Conservation (phyloP, 2,329 filamentous ascomycete genomes). For the Fusarium sp. region DNA sequence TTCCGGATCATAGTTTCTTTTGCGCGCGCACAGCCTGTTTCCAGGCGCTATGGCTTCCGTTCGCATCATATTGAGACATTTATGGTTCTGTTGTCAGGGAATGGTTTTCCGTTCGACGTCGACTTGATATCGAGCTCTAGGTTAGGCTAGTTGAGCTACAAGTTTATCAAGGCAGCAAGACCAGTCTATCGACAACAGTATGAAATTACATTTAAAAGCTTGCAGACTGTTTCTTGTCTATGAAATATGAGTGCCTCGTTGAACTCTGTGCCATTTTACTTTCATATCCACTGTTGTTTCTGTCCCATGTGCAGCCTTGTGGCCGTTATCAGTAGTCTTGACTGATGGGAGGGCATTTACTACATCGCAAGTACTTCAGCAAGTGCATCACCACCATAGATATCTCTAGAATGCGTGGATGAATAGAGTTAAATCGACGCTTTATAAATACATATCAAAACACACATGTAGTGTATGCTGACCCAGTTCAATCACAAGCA, state of each 20-base stretch:
- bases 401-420: background rate
- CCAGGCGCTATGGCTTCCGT: constrained; percentile 1
- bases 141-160: background rate
- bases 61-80: constrained; percentile 2
- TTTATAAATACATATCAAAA: background rate
- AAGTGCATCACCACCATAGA: background rate
- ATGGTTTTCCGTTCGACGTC: background rate
- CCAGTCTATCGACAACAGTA: background rate
- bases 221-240: background rate
- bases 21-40: background rate
- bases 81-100: background rate
- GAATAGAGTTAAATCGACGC: rapidly evolving
- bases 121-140: background rate
- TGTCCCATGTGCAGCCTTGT: background rate
- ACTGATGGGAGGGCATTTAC: too few relatives aligned
- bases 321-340: too few relatives aligned
- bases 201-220: background rate
- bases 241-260: background rate
- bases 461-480: background rate
- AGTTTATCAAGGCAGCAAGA: background rate
- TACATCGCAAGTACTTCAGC: background rate
- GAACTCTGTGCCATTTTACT: background rate
- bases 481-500: background rate
- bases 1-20: constrained; percentile 2
- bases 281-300: background rate